Percentiles rank a stretch among this genome's conserved stretches.
phyloP scores from a whole-genome alignment of 805 yeast genomes.

The Suhomyces canberraensis region DNA sequence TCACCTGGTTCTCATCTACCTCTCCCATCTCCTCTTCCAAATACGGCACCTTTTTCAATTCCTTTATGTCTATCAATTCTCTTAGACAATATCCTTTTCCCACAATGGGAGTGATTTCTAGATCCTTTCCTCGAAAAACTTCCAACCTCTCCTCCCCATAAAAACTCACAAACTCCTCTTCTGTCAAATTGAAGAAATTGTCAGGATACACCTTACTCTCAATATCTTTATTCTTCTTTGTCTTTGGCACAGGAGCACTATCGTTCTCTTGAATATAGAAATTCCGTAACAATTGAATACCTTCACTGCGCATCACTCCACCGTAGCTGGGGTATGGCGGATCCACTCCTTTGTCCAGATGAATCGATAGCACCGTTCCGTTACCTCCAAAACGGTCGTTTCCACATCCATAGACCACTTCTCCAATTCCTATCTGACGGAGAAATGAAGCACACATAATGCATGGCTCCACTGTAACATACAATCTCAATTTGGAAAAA shows the following conservation, averaged over 20 bases:
- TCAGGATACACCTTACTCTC: slow-evolving; percentile 57
- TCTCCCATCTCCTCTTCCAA: slow-evolving; percentile 14
- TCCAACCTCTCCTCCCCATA: slow-evolving; percentile 42
- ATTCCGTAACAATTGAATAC: slow-evolving; percentile 72
- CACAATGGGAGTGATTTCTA: slow-evolving; percentile 25
- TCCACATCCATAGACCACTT: slow-evolving; percentile 86
- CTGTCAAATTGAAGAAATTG: slow-evolving; percentile 49
- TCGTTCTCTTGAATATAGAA: slow-evolving; percentile 86
- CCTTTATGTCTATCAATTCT: slow-evolving; percentile 6
- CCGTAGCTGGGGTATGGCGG: slow-evolving; percentile 59
- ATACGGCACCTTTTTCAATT: slow-evolving; percentile 8
- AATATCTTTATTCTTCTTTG: slow-evolving; percentile 64
- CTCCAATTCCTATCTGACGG: slow-evolving; percentile 69
- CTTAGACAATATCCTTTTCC: slow-evolving; percentile 19
- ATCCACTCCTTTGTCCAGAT: slow-evolving; percentile 17
- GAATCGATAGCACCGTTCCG: slow-evolving; percentile 72
- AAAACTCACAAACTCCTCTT: slow-evolving; percentile 46
- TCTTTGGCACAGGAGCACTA: slow-evolving; percentile 77
- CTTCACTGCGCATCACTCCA: slow-evolving; percentile 77
- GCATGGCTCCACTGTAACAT: slow-evolving; percentile 97
- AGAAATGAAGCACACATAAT: slow-evolving; percentile 96
- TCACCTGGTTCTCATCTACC: slow-evolving; percentile 16
- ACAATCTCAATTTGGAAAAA: slow-evolving; percentile 60
- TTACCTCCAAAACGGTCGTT: slow-evolving; percentile 97
- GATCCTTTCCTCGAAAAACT: slow-evolving; percentile 9